These are phyloP conservation scores for Ceratobasidium sp. DNA, from an alignment of 1,284 basidiomycete genomes.

Conservation along the genomic window DNA sequence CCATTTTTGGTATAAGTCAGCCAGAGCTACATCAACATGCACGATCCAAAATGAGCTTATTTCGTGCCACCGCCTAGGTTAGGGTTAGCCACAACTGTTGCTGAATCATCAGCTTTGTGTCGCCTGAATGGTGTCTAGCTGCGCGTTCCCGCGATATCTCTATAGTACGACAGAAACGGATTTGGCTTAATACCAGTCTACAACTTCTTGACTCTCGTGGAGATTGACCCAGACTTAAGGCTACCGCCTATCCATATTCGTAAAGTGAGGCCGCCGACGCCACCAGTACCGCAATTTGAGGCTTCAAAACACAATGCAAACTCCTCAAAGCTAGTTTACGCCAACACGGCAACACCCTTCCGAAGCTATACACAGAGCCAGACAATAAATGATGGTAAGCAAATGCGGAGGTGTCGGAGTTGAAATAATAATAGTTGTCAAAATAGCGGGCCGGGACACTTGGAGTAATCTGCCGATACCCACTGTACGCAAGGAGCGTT, in stretches of 20 bases:
- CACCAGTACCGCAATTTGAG: neutral
- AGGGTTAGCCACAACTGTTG: neutral
- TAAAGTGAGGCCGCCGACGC: neutral
- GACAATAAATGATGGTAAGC: neutral
- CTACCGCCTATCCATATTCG: neutral
- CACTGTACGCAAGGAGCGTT: no score
- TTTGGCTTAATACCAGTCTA: no score
- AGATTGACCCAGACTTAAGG: slow-evolving; percentile 3
- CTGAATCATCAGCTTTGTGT: no score
- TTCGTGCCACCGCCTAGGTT: neutral
- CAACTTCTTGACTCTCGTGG: neutral
- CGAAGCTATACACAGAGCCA: neutral
- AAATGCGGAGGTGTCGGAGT: slow-evolving; percentile 29
- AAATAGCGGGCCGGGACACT: no score
- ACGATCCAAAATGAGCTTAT: no score
- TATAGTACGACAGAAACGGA: no score
- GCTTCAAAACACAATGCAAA: neutral
- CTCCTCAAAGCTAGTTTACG: neutral
- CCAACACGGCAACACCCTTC: slow-evolving; percentile 3
- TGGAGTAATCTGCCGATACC: no score
- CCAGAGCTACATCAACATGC: no score
- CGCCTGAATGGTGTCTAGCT: no score
- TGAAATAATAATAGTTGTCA: slow-evolving; percentile 12
- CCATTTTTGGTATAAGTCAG: no score
- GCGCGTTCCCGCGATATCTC: no score